A percentile compares a stretch with the other conserved stretches of the same genome.
phyloP scores from a whole-genome alignment of 768 basidiomycete genomes.

The Thelephora ganbajun region DNA sequence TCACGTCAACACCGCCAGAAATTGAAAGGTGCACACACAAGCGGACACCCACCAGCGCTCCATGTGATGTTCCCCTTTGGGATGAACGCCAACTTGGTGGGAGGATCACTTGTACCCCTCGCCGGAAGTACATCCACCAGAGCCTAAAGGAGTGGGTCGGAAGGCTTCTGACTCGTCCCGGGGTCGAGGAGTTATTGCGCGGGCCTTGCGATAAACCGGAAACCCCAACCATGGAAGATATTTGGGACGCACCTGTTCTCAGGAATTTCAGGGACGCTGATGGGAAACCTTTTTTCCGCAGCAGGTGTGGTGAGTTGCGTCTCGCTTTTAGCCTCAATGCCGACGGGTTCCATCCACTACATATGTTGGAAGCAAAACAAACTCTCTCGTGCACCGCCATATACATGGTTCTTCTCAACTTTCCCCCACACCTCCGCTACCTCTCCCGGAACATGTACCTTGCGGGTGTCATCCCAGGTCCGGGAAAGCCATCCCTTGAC shows the following conservation, averaged over 20 bases:
- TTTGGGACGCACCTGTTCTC: conserved; percentile 16
- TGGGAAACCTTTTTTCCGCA: conserved; percentile 12
- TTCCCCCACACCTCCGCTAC: conserved; percentile 12
- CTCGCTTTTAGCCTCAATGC: conserved; percentile 6
- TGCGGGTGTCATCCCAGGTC: conserved; percentile 12
- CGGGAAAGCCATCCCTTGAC: conserved; percentile 7
- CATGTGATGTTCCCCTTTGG: not conserved
- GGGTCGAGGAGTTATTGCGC: conserved; percentile 15
- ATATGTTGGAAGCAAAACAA: conserved; percentile 4
- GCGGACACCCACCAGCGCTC: not conserved
- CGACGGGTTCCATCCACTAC: conserved; percentile 8
- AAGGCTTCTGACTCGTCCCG: conserved; percentile 12
- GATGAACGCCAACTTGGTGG: not conserved
- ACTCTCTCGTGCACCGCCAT: conserved; percentile 7
- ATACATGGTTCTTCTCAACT: conserved; percentile 14
- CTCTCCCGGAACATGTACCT: conserved; percentile 11
- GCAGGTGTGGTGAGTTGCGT: not conserved
- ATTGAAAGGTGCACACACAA: not conserved
- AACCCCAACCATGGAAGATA: conserved; percentile 7
- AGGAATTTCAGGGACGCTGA: conserved; percentile 14
- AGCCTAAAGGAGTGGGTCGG: conserved; percentile 17
- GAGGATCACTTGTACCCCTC: conserved; percentile 2
- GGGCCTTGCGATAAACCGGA: not conserved
- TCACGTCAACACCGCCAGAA: conserved; percentile 1
- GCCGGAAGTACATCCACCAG: conserved; percentile 13